Conservation (phyloP, 1,284 basidiomycete genomes). For the Sanghuangporus sanghuang region DNA sequence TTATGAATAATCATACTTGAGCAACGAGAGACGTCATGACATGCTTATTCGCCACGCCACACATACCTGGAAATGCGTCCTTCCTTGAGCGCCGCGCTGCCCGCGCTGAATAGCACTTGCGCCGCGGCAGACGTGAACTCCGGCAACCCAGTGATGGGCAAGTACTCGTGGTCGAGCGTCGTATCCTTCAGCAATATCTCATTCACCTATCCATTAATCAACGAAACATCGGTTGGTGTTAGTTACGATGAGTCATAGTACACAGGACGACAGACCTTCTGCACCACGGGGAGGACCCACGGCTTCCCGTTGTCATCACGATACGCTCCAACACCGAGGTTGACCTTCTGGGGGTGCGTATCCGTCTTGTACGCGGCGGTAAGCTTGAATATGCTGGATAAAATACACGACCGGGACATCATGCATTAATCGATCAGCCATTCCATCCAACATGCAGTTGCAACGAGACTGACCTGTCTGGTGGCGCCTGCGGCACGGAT, state of each 20-base stretch:
- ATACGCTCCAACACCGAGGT: slow-evolving; percentile 89
- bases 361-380: slow-evolving; percentile 88
- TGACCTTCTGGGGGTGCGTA: slow-evolving; percentile 76
- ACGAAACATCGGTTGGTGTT: too few relatives aligned
- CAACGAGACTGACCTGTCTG: slow-evolving; percentile 52
- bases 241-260: slow-evolving; percentile 8
- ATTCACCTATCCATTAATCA: slow-evolving; percentile 54
- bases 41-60: slow-evolving; percentile 9
- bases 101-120: slow-evolving; percentile 73
- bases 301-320: slow-evolving; percentile 82
- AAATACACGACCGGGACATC: not conserved
- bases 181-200: slow-evolving; percentile 66
- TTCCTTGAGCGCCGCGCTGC: slow-evolving; percentile 71
- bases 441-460: not conserved
- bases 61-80: slow-evolving; percentile 46
- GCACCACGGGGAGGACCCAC: slow-evolving; percentile 90
- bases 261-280: slow-evolving; percentile 51
- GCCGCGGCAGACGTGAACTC: slow-evolving; percentile 79
- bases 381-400: slow-evolving; percentile 83
- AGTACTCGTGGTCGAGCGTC: slow-evolving; percentile 87
- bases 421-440: not conserved
- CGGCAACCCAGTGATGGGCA: slow-evolving; percentile 85
- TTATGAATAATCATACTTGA: not conserved
- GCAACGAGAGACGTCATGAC: not conserved
- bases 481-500: slow-evolving; percentile 72